Conservation (phyloP, 441 rosid species). For the Metrosideros polymorpha region DNA sequence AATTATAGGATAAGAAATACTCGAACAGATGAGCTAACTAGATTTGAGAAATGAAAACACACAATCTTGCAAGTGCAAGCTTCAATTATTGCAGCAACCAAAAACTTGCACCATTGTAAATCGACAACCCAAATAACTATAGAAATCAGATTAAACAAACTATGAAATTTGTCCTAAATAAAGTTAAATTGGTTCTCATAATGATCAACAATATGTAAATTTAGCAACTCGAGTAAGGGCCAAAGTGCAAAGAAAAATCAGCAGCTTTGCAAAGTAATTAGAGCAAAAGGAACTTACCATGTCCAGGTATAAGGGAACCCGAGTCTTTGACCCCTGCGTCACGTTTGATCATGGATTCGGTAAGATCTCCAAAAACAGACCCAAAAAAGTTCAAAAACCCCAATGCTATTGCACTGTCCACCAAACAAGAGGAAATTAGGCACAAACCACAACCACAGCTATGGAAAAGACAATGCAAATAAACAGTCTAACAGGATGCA, state of each 20-base stretch:
- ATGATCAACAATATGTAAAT: neutral
- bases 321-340: conserved; percentile 98
- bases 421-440: conserved; percentile 13
- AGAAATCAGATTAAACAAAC: neutral
- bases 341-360: conserved; percentile 93
- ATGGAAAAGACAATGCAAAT: neutral
- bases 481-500: neutral
- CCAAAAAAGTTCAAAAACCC: conserved; percentile 87
- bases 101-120: neutral
- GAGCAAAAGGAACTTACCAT: conserved; percentile 38
- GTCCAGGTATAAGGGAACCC: conserved; percentile 93
- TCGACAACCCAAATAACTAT: neutral
- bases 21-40: neutral
- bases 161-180: neutral
- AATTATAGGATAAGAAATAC: neutral
- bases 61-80: neutral
- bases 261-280: neutral
- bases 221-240: neutral
- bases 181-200: neutral
- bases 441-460: neutral
- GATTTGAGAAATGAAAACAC: neutral
- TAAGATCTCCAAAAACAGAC: conserved; percentile 90
- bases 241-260: neutral
- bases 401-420: conserved; percentile 67
- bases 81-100: neutral